Percentiles rank a stretch among this genome's conserved stretches.
phyloP scores from a whole-genome alignment of 2,329 filamentous ascomycete genomes.

The Thielaviopsis musarum region DNA sequence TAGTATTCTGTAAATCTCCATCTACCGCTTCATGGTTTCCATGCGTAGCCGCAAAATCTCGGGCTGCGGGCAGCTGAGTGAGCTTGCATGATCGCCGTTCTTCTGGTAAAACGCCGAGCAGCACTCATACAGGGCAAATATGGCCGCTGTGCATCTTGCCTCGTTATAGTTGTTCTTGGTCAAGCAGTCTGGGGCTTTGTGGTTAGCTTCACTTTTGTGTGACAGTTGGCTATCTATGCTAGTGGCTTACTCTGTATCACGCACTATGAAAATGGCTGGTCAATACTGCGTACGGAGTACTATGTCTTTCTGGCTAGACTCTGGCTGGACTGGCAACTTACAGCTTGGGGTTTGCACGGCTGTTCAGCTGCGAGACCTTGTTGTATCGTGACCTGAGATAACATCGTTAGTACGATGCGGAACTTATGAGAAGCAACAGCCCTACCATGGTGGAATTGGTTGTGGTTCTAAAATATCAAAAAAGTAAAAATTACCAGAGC shows the following conservation, averaged over 20 bases:
- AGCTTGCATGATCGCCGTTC: slow-evolving; percentile 58
- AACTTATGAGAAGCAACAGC: not conserved
- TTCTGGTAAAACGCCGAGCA: slow-evolving; percentile 76
- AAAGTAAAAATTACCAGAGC: not conserved
- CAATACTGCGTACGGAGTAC: not conserved
- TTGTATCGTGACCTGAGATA: slow-evolving; percentile 4
- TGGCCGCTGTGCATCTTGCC: slow-evolving; percentile 57
- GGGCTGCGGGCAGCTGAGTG: slow-evolving; percentile 73
- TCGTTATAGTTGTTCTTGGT: slow-evolving; percentile 74
- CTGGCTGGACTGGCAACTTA: slow-evolving; percentile 24
- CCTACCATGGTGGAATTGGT: not conserved
- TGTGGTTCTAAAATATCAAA: not conserved
- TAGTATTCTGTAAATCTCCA: not conserved
- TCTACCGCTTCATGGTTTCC: not conserved
- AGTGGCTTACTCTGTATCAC: slow-evolving; percentile 64
- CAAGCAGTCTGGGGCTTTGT: slow-evolving; percentile 58
- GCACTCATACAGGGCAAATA: slow-evolving; percentile 84
- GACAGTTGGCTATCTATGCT: not conserved
- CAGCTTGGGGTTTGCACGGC: slow-evolving; percentile 72
- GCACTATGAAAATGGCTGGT: slow-evolving; percentile 36
- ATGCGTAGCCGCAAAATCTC: slow-evolving; percentile 42
- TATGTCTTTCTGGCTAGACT: not conserved
- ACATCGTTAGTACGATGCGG: not conserved
- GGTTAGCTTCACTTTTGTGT: slow-evolving; percentile 59
- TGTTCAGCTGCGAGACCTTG: slow-evolving; percentile 35